Percentiles rank a stretch among this genome's conserved stretches.
These are phyloP conservation scores for Furcasterigmium furcatum DNA, from an alignment of 2,329 filamentous ascomycete species.

Conservation along the genomic window DNA sequence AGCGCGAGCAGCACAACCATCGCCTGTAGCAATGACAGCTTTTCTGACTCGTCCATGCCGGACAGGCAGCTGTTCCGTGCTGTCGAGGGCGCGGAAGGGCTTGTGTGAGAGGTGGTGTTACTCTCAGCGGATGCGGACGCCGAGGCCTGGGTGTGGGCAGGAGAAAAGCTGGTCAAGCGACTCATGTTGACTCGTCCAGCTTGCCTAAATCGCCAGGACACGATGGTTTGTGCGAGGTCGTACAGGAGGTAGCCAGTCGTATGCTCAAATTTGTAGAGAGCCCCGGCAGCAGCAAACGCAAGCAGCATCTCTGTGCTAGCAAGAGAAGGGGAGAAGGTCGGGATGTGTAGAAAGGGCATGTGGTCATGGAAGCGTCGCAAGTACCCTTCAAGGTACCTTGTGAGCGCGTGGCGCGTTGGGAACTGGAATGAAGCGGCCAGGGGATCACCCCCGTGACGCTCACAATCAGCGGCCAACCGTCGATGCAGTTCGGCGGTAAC, in stretches of 20 bases:
- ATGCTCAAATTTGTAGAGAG: conserved; percentile 43
- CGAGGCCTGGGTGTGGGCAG: conserved; percentile 40
- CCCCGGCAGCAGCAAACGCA: conserved; percentile 45
- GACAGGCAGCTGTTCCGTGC: neutral
- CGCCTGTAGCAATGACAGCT: conserved; percentile 31
- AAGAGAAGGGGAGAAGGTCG: conserved; percentile 39
- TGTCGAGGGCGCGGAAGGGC: too few species aligned
- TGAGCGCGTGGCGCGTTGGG: conserved; percentile 43
- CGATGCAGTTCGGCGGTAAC: conserved; percentile 5
- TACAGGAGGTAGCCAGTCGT: conserved; percentile 52
- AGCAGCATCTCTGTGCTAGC: conserved; percentile 44
- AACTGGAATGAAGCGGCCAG: conserved; percentile 41
- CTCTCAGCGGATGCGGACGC: neutral
- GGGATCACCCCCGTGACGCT: conserved; percentile 18
- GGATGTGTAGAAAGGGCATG: conserved; percentile 47
- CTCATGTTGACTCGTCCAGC: too few species aligned
- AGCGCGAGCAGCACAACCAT: conserved; percentile 53
- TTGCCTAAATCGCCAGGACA: conserved; percentile 34
- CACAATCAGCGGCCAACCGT: conserved; percentile 7
- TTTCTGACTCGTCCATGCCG: conserved; percentile 32
- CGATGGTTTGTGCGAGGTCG: conserved; percentile 51
- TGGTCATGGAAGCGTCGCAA: conserved; percentile 47
- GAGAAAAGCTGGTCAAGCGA: too few species aligned
- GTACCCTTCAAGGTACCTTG: conserved; percentile 46
- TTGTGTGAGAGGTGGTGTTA: neutral